phyloP scores from a whole-genome alignment of 768 basidiomycete genomes.

The Lentinula detonsa region DNA sequence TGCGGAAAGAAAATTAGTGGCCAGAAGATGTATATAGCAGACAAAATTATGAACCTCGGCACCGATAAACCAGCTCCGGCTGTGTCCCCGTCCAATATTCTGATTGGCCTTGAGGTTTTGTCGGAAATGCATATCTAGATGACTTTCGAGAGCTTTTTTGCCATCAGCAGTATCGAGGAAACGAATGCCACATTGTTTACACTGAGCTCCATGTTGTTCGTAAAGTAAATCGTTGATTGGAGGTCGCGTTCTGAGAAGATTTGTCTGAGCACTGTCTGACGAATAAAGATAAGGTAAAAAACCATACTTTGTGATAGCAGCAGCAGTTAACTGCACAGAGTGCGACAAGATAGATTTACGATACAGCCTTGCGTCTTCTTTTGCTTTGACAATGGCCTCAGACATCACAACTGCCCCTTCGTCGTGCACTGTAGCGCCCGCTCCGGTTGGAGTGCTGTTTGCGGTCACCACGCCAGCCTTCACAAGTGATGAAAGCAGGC shows the following conservation, averaged over 20 bases:
- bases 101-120: slow-evolving; percentile 83
- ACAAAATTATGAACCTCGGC: slow-evolving; percentile 58
- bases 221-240: slow-evolving; percentile 65
- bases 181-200: slow-evolving; percentile 90
- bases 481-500: slow-evolving; percentile 60
- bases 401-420: slow-evolving; percentile 20
- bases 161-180: slow-evolving; percentile 70
- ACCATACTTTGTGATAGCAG: slow-evolving; percentile 69
- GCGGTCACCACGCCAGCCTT: slow-evolving; percentile 75
- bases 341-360: slow-evolving; percentile 53
- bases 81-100: slow-evolving; percentile 77
- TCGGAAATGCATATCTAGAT: slow-evolving; percentile 95
- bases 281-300: not conserved
- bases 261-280: slow-evolving; percentile 1
- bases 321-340: slow-evolving; percentile 53
- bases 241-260: slow-evolving; percentile 44
- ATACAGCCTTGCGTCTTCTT: slow-evolving; percentile 52
- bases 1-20: slow-evolving; percentile 22
- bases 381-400: slow-evolving; percentile 30
- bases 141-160: slow-evolving; percentile 75
- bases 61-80: slow-evolving; percentile 83
- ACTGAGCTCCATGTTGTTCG: slow-evolving; percentile 70
- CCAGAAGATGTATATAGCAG: not conserved
- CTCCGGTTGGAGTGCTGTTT: slow-evolving; percentile 44
- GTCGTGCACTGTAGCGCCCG: slow-evolving; percentile 36